Conservation (phyloP, 2,329 filamentous ascomycete species). For the Pseudomassariella vexata region DNA sequence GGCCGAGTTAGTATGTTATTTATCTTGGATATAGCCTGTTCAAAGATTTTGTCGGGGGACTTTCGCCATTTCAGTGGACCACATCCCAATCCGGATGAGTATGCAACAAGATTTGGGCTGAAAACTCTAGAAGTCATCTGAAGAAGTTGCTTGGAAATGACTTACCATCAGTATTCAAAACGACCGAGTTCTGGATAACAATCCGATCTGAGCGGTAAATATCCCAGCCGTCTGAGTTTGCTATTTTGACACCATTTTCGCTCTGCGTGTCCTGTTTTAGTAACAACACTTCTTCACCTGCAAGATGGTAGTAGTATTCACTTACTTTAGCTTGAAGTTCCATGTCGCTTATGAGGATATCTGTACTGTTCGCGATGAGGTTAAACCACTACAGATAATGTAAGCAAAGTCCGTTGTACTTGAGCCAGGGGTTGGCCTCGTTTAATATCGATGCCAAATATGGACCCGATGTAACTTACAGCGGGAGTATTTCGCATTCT, state of each 20-base stretch:
- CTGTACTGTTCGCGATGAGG: constrained; percentile 59
- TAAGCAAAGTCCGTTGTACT: neutral
- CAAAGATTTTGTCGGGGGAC: no score
- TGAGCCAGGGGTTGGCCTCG: neutral
- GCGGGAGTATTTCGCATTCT: constrained; percentile 52
- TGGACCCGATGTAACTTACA: constrained; percentile 10
- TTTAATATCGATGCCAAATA: no score
- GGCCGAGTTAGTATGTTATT: constrained; percentile 9
- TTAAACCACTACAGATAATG: constrained; percentile 52
- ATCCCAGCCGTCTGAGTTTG: constrained; percentile 62
- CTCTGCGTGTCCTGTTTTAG: constrained; percentile 47
- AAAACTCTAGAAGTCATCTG: neutral
- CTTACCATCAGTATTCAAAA: constrained; percentile 55
- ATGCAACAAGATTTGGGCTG: no score
- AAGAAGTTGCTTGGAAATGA: no score
- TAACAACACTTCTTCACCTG: no score
- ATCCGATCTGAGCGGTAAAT: constrained; percentile 56
- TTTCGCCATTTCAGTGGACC: no score
- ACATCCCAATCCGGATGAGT: no score
- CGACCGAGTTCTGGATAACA: constrained; percentile 60
- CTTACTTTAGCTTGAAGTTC: no score
- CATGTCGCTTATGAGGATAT: constrained; percentile 59
- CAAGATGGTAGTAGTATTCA: no score
- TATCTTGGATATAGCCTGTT: no score
- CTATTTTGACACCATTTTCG: constrained; percentile 43